phyloP scores from a whole-genome alignment of 148 eudicot species.

The Rhododendron molle region DNA sequence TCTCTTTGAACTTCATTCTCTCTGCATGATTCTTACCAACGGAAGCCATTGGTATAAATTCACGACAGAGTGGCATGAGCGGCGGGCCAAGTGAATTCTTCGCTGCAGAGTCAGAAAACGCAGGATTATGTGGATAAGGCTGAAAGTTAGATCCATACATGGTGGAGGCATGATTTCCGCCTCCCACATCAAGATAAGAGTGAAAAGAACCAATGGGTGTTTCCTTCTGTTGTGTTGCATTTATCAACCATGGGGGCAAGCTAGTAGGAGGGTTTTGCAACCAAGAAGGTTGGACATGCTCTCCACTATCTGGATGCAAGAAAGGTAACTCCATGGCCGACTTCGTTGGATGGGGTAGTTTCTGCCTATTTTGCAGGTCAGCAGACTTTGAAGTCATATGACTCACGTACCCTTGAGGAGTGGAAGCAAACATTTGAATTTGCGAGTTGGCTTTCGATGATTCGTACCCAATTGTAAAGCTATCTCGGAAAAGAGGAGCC shows the following conservation, averaged over 20 bases:
- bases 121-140: neutral
- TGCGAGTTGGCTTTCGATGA: neutral
- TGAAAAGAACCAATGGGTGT: neutral
- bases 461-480: conserved; percentile 10
- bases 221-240: conserved; percentile 14
- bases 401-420: conserved; percentile 1
- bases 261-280: conserved; percentile 8
- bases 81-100: conserved; percentile 8
- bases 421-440: neutral
- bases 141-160: conserved; percentile 3
- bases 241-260: conserved; percentile 13
- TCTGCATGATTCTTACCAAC: conserved; percentile 7
- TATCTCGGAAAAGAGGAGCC: conserved; percentile 8
- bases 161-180: neutral
- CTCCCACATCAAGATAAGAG: neutral
- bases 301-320: conserved; percentile 24
- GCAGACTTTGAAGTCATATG: neutral
- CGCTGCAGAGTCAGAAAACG: conserved; percentile 3
- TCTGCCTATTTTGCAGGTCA: conserved; percentile 13
- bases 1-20: conserved; percentile 11
- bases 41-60: conserved; percentile 4
- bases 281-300: conserved; percentile 8
- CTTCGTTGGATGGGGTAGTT: conserved; percentile 6
- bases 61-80: neutral
- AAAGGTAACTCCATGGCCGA: conserved; percentile 26